Conservation (phyloP, 2,329 filamentous ascomycete species). For the Boeremia exigua region DNA sequence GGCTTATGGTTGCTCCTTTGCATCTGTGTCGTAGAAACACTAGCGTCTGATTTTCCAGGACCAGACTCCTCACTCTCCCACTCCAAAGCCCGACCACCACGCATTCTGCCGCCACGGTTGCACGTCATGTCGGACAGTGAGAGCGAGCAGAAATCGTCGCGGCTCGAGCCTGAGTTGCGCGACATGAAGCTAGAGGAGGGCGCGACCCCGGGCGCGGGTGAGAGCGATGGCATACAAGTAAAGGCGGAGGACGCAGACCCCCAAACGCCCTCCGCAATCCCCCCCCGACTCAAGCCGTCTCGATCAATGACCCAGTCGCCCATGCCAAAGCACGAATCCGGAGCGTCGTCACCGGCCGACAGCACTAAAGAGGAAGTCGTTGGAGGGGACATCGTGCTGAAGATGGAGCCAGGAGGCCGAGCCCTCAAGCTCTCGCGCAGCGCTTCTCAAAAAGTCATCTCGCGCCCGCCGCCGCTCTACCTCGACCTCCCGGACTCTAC, state of each 20-base stretch:
- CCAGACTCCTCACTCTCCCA: constrained; percentile 22
- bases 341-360: constrained; percentile 47
- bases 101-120: constrained; percentile 19
- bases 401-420: constrained; percentile 64
- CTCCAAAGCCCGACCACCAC: constrained; percentile 20
- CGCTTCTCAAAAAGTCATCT: constrained; percentile 71
- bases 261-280: constrained; percentile 37
- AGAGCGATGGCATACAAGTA: constrained; percentile 31
- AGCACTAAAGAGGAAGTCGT: constrained; percentile 60
- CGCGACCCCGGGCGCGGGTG: constrained; percentile 24
- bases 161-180: constrained; percentile 52
- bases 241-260: constrained; percentile 39
- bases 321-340: constrained; percentile 37
- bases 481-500: constrained; percentile 79
- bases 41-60: constrained; percentile 25
- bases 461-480: constrained; percentile 71
- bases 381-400: constrained; percentile 67
- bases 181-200: constrained; percentile 56
- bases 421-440: constrained; percentile 76
- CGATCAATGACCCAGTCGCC: constrained; percentile 44
- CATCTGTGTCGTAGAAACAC: constrained; percentile 27
- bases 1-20: constrained; percentile 35
- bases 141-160: constrained; percentile 42
- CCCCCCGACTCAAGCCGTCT: constrained; percentile 33
- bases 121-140: constrained; percentile 49